Evolutionary conservation across 345 rosid genomes (phyloP).

Genomic region (Gossypium herbaceum): DNA sequence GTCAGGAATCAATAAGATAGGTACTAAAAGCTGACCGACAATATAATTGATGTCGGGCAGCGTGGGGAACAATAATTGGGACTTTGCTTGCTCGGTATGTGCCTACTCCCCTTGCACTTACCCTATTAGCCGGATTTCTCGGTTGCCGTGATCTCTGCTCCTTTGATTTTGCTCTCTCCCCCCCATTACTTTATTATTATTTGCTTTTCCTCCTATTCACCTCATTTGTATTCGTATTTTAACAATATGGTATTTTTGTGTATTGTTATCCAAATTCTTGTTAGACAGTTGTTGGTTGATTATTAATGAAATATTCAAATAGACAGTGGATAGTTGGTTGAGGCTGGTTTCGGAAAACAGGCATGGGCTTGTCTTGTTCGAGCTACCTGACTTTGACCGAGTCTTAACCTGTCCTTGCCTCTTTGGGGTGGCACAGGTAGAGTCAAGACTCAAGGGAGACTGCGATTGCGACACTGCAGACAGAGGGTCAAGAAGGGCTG

Average conservation of each 20-base stretch:
- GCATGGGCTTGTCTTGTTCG: background rate
- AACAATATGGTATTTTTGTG: background rate
- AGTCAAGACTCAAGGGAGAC: background rate
- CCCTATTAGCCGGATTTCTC: conserved; percentile 27
- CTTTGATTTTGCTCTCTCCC: background rate
- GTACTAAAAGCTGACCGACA: conserved; percentile 17
- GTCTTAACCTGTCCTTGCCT: background rate
- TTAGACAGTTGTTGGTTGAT: background rate
- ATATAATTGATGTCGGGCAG: conserved; percentile 38
- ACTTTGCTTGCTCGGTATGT: background rate
- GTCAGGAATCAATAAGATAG: background rate
- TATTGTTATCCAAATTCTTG: background rate
- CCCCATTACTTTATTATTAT: no score
- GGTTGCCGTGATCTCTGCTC: conserved; percentile 22
- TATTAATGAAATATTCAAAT: no score
- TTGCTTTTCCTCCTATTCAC: background rate
- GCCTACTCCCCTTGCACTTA: background rate
- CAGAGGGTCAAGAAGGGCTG: background rate
- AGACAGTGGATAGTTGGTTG: background rate
- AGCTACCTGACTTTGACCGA: background rate
- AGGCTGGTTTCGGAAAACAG: background rate
- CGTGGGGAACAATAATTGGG: conserved; percentile 44
- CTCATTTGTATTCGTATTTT: background rate
- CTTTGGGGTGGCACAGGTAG: background rate
- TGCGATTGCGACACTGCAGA: background rate